Percentiles rank a stretch among this genome's conserved stretches.
Evolutionary conservation across 805 yeast species (phyloP).

Genomic region (Yarrowia yakushimensis): DNA sequence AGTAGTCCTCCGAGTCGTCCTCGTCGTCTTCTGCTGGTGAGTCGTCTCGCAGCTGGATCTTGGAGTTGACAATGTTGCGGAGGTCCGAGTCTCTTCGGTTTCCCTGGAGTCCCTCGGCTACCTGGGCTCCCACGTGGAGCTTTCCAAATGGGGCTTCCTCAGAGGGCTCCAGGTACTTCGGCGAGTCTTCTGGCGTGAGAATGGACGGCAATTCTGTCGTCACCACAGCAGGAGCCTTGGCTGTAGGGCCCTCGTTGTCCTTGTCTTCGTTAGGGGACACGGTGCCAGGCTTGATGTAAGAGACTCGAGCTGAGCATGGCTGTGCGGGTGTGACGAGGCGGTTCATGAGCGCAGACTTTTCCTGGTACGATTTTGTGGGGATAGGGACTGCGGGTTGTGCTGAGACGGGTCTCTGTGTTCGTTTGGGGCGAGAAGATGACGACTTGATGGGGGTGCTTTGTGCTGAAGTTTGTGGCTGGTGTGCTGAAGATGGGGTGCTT

Average conservation of each 20-base stretch:
- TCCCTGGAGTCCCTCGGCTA: constrained; percentile 12
- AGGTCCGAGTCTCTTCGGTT: constrained; percentile 7
- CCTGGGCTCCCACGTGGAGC: constrained; percentile 13
- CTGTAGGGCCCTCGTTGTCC: background rate
- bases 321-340: constrained; percentile 6
- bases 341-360: constrained; percentile 11
- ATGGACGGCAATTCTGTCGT: constrained; percentile 1
- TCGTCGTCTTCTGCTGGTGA: constrained; percentile 17
- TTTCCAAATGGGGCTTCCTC: constrained; percentile 12
- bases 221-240: background rate
- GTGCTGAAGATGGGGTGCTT: background rate
- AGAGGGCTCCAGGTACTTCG: constrained; percentile 11
- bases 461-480: background rate
- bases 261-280: constrained; percentile 7
- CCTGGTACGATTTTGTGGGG: constrained; percentile 18
- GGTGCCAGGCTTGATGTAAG: constrained; percentile 13
- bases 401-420: background rate
- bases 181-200: constrained; percentile 19
- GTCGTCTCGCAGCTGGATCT: constrained; percentile 16
- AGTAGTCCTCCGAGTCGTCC: constrained; percentile 21
- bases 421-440: background rate
- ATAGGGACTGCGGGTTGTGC: constrained; percentile 20
- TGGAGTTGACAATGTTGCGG: background rate
- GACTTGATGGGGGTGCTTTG: background rate
- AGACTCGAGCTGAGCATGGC: constrained; percentile 7